Base-by-base conservation (phyloP, 2,329 filamentous ascomycete species). In the Pyricularia sp. region DNA sequence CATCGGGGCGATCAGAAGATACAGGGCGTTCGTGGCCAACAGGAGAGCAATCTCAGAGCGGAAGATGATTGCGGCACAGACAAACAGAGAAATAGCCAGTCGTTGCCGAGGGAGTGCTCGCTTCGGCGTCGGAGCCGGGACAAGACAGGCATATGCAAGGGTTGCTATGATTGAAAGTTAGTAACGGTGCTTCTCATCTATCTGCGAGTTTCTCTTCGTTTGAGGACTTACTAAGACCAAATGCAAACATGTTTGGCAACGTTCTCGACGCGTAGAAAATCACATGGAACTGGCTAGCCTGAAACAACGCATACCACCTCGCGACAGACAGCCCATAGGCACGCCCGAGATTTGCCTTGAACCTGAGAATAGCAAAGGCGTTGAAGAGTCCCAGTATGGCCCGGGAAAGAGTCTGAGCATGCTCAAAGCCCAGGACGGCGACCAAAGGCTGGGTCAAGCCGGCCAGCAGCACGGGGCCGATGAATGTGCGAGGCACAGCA, bases 181-280 rank as follows among this genome's bases (percentile, higher is more conserved):
- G 36, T 42, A 42, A 42, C 36, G 17, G 36, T 42, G 36, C 36
- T 42, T 42, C 17, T 20, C 10, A 20, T 17, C 12, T 42, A 4
- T 17, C 17, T 42, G 36, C 4, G 3, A 17, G 36, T 42, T 42
- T 14, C 12, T 42, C 2, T 42, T 9, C 17, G 17, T 2, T 42
- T 14, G 12, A 50, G 42, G 50, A 84, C 89, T 79, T 82, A 94
- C 90, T 92, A 70, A 97, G 81, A 11, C 88, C 87, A 81, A 98
- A 95, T 25, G 95, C 94, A 79, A 97, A 97, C 91, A 96, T 97
- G 77, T 99, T 99, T 1, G 95, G 95, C 72, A 99, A 81, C 2
- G 93, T 95, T 70, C 95, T 86, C 20, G 93, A 95, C 17, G 94
- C 90, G 81, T 99, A 99, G 79, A 93, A 99, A 71, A 95, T 85